A percentile compares a stretch with the other conserved stretches of the same genome.
Evolutionary conservation across 371 early-diverging fungal genomes (phyloP).

Genomic region (Funneliformis caledonium): DNA sequence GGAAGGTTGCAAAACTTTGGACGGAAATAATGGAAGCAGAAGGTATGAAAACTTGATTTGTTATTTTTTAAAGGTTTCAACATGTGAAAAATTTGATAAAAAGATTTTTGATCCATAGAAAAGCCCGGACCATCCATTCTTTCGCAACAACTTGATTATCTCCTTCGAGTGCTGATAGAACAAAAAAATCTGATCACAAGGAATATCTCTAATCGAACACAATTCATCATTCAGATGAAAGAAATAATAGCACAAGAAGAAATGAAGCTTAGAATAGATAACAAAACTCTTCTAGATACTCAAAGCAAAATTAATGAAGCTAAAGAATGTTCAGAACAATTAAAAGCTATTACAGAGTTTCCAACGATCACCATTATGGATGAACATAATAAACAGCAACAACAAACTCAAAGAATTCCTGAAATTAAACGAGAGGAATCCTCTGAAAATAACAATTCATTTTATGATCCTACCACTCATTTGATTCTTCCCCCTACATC

Average conservation of each 20-base stretch:
- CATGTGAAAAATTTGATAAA: neutral
- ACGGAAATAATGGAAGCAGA: slow-evolving; percentile 22
- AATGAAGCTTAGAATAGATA: slow-evolving; percentile 12
- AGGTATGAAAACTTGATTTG: neutral
- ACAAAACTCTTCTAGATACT: slow-evolving; percentile 14
- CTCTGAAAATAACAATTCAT: neutral
- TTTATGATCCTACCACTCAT: neutral
- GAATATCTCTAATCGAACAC: neutral
- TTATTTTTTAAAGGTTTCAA: neutral
- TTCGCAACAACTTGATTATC: slow-evolving; percentile 23
- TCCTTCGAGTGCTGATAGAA: slow-evolving; percentile 10
- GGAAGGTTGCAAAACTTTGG: slow-evolving; percentile 11
- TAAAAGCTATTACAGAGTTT: slow-evolving; percentile 11
- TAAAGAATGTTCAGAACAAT: slow-evolving; percentile 21
- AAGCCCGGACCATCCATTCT: slow-evolving; percentile 22
- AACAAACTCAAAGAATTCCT: neutral
- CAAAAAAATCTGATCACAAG: neutral
- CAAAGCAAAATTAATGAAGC: slow-evolving; percentile 22
- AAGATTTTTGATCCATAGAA: neutral
- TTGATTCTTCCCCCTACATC: slow-evolving; percentile 7
- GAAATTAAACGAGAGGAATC: neutral
- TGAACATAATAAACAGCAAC: slow-evolving; percentile 1
- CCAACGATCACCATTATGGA: neutral
- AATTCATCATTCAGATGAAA: slow-evolving; percentile 24
- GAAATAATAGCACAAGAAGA: slow-evolving; percentile 24